Evolutionary conservation across 1,284 basidiomycete genomes (phyloP), one percentile per base, ranked within the genome.

Genomic region (Leccinum subfulvum): DNA sequence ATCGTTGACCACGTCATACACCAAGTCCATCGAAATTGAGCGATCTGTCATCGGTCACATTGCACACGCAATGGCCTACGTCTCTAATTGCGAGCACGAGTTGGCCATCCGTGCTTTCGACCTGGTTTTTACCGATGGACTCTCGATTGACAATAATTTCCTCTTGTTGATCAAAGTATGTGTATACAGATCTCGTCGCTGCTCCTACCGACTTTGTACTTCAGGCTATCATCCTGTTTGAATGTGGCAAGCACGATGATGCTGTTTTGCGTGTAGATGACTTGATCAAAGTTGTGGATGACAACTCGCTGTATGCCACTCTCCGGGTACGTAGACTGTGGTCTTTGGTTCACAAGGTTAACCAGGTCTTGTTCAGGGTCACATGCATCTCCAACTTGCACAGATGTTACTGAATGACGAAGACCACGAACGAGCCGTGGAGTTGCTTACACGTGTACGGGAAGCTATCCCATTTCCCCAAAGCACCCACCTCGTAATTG

Each of bases 171-270:
- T 64, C 61, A 64, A 47, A 18, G 62, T 64, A 44, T 21, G 62
- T 13, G 3, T 6, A 10, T 8, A 3, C 30, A 18, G 9, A n/a
- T 28, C 14, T 13, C 1, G 9, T 53, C 11, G 18, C 9, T 23
- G 10, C n/a, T 2, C 7, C 9, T 14, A 16, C 23, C 4, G 10
- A 52, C 11, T 1, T 16, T 21, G 21, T 14, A 33, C 23, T 54
- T n/a, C 13, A 65, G 64, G 64, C 64, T 1, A 39, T 66, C 26
- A 30, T 65, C 3, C 14, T 62, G 13, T 65, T 65, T 39, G 59
- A 58, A 33, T 53, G 51, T 2, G 64, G 59, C 30, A 58, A 56
- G 30, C 47, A 56, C 30, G n/a, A 61, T 2, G 44, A 52, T 2
- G 63, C 63, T 2, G n/a, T 65, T 16, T 14, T 16, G 2, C 63